Percentiles rank a stretch among this genome's conserved stretches.
These are phyloP conservation scores for Iris macrosiphon DNA, from an alignment of 106 monocot genomes.

Conservation along the genomic window DNA sequence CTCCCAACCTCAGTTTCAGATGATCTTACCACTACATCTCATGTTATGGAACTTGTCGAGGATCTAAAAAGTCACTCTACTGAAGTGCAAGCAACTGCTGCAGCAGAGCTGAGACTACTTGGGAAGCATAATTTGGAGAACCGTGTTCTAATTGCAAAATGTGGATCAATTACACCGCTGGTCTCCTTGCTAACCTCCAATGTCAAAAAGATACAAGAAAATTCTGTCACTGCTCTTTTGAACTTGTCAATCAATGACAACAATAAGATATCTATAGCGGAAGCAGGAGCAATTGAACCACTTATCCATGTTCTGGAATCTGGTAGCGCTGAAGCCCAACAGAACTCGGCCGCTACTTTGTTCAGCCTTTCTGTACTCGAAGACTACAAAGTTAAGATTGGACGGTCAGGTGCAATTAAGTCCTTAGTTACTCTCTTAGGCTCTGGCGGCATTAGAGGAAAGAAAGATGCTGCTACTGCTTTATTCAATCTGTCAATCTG, in stretches of 20 bases:
- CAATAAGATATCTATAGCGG: conserved; percentile 57
- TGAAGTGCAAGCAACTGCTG: conserved; percentile 39
- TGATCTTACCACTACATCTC: conserved; percentile 18
- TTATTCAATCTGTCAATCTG: conserved; percentile 67
- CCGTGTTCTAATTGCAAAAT: conserved; percentile 58
- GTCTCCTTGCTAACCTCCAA: conserved; percentile 52
- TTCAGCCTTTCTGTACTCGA: conserved; percentile 70
- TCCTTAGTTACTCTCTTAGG: conserved; percentile 59
- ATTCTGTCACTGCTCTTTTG: conserved; percentile 77
- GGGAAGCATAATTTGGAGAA: conserved; percentile 65
- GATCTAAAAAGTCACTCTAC: conserved; percentile 36
- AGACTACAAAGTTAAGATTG: conserved; percentile 67
- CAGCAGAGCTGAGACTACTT: conserved; percentile 57
- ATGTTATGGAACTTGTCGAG: conserved; percentile 41
- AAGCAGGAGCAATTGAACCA: conserved; percentile 66
- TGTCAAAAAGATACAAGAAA: conserved; percentile 52
- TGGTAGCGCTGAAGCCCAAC: conserved; percentile 52
- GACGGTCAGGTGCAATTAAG: conserved; percentile 50
- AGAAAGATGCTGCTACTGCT: conserved; percentile 82
- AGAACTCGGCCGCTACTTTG: conserved; percentile 79
- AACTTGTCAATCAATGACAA: conserved; percentile 66
- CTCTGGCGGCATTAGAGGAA: conserved; percentile 60
- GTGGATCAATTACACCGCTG: conserved; percentile 56
- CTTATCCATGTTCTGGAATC: conserved; percentile 62
- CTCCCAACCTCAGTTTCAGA: conserved; percentile 14